phyloP scores from a whole-genome alignment of 257 asterid genomes.

The Forsythia suspensa region DNA sequence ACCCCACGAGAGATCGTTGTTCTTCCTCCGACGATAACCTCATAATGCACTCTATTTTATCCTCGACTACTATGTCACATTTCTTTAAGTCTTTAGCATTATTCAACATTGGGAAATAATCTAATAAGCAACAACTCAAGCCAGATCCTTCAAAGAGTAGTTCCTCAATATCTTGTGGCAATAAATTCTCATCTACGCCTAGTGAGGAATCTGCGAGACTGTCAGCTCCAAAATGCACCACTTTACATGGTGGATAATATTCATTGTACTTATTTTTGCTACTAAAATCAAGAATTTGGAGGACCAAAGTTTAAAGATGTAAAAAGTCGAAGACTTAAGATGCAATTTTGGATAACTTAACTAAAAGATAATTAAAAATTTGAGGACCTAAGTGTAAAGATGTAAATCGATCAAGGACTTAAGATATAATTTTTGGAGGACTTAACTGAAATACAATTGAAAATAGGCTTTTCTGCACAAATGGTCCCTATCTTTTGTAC shows the following conservation, averaged over 20 bases:
- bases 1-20: not conserved
- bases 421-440: too few relatives aligned
- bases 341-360: too few relatives aligned
- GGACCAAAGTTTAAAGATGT: too few relatives aligned
- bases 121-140: slow-evolving; percentile 17
- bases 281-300: too few relatives aligned
- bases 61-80: slow-evolving; percentile 9
- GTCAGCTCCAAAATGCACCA: not conserved
- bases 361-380: too few relatives aligned
- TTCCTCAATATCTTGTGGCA: slow-evolving; percentile 20
- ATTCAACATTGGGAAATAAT: slow-evolving; percentile 21
- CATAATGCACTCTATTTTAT: slow-evolving; percentile 21
- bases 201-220: not conserved
- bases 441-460: too few relatives aligned
- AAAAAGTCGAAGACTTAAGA: too few relatives aligned
- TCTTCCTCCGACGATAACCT: slow-evolving; percentile 6
- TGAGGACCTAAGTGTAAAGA: too few relatives aligned
- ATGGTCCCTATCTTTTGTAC: too few relatives aligned
- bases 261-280: not conserved
- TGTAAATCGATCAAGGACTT: too few relatives aligned
- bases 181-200: slow-evolving; percentile 10
- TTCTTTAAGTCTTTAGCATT: slow-evolving; percentile 10
- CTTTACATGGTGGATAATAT: slow-evolving; percentile 14
- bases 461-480: too few relatives aligned
- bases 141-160: not conserved